Base-by-base conservation (phyloP, 352 stramenopile species). In the Elongisporangium prolatum region DNA sequence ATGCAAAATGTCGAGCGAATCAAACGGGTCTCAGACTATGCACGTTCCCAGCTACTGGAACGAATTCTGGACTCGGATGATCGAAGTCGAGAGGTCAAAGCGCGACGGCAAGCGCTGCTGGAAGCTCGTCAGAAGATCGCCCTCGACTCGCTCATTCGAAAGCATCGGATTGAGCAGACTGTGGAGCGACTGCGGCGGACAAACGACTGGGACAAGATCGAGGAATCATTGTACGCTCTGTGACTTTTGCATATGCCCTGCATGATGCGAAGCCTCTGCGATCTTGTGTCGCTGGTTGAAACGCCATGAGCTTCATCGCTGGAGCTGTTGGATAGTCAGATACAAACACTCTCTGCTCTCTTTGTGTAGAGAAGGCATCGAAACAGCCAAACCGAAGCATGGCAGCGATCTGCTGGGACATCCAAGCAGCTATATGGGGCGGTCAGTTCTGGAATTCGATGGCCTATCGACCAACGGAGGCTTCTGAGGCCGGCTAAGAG, bases 171-270 rank as follows among this genome's bases (percentile, higher is more conserved):
- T 49, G 68, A 65, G 20, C 65, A 90, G 52, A 80, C 76, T 4
- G 75, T 93, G 24, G 80, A 89, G 54, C 73, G 91, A 47, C 67
- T 91, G 44, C 74, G 77, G 10, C 66, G 61, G 37, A 79, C 61
- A 56, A 83, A 81, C 57, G 86, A 89, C 53, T 93, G 80, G 84
- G 81, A 93, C 63, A 86, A 87, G 57, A 75, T 91, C 62, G 78
- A 91, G 56, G 80, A 89, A 22, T 84, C 72, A 56, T 69, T 92
- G 74, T 87, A 88, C 77, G 78, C 48, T 17, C 47, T 78, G 21
- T 81, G 68, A 70, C 40, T 59, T 56, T 64, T 38, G 16, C 38
- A 44, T n/a, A 13, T 34, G 3, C 24, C 24, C 24, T 34, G 24
- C 34, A 64, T 13, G 21, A 34, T 16, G 18, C 48, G 49, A 37